These are phyloP conservation scores for Pythium aphanidermatum DNA, from an alignment of 352 stramenopile species.

Conservation along the genomic window DNA sequence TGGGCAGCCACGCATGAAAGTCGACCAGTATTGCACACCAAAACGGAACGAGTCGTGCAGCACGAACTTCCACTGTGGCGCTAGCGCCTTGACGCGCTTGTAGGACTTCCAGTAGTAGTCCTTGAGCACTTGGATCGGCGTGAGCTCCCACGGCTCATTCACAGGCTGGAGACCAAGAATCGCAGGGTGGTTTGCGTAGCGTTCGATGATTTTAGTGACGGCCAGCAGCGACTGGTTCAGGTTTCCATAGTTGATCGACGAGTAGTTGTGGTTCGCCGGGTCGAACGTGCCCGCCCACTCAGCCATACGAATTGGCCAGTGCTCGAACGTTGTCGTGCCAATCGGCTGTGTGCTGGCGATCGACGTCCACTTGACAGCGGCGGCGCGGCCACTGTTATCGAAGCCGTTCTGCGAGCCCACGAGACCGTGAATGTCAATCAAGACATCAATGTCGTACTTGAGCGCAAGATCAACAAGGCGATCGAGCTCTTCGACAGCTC, in stretches of 20 bases:
- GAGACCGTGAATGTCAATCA: constrained; percentile 93
- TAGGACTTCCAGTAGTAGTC: constrained; percentile 97
- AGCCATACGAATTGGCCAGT: constrained; percentile 88
- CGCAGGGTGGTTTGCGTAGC: constrained; percentile 82
- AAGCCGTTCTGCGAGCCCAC: constrained; percentile 94
- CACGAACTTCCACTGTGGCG: constrained; percentile 94
- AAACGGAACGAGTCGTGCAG: constrained; percentile 96
- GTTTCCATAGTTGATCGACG: constrained; percentile 89
- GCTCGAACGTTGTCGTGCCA: constrained; percentile 87
- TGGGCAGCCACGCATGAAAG: constrained; percentile 79
- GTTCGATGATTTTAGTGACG: constrained; percentile 87
- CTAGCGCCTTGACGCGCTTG: constrained; percentile 89
- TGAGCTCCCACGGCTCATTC: constrained; percentile 96
- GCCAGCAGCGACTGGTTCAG: constrained; percentile 88
- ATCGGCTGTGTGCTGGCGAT: constrained; percentile 64
- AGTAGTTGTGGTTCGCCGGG: constrained; percentile 76
- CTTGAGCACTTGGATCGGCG: constrained; percentile 89
- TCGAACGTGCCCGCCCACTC: constrained; percentile 92
- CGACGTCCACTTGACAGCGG: constrained; percentile 88
- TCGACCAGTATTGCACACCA: constrained; percentile 51
- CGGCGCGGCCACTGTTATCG: constrained; percentile 90
- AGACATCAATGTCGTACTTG: constrained; percentile 81
- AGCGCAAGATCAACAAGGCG: constrained; percentile 78
- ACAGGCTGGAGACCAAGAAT: constrained; percentile 92
- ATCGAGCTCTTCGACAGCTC: constrained; percentile 88